Base-by-base conservation (phyloP, 805 yeast species). In the Lachancea thermotolerans region DNA sequence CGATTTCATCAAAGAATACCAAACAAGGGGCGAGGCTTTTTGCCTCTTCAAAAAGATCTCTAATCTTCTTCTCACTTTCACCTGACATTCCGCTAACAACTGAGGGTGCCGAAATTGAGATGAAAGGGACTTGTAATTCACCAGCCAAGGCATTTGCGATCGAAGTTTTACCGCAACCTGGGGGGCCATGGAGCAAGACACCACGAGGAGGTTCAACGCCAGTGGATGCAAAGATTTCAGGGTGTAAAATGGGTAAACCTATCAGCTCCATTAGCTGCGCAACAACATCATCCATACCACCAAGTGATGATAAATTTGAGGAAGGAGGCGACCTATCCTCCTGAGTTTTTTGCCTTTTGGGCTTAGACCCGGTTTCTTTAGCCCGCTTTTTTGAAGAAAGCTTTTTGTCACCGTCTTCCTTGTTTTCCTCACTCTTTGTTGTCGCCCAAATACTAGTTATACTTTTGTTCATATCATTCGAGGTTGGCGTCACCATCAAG, bases 71-170 rank as follows among this genome's bases (percentile, higher is more conserved):
- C 64, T 93, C 99, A 51, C 91, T 81, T 64, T 93, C 99, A 36
- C 99, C 99, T n/a, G 96, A 87, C 98, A 93, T 93, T 4, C 99
- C 99, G 49, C 96, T 86, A 0, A 93, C 98, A 8, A 93, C 87
- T 2, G 95, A 83, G 1, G 99, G 99, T 0, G 99, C 98, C 25
- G 95, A 85, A 1, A 93, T 74, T 37, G 85, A 82, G 14, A 93
- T 79, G 59, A 93, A 93, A 0, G 98, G 96, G 0, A 93, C 96
- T 54, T 88, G 85, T 29, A 93, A 72, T 59, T 91, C 96, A 27
- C 96, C 96, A 1, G 99, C 99, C 17, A 93, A 69, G 0, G 98
- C 96, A 64, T 89, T 89, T 2, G 99, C 99, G 44, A 93, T 81
- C 36, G 96, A 83, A 0, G 99, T 93, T 58, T 93, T 93, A 62